Percentiles rank a stretch among this genome's conserved stretches.
phyloP scores from a whole-genome alignment of 139 green algal species.

The Edaphochlamys debaryana region DNA sequence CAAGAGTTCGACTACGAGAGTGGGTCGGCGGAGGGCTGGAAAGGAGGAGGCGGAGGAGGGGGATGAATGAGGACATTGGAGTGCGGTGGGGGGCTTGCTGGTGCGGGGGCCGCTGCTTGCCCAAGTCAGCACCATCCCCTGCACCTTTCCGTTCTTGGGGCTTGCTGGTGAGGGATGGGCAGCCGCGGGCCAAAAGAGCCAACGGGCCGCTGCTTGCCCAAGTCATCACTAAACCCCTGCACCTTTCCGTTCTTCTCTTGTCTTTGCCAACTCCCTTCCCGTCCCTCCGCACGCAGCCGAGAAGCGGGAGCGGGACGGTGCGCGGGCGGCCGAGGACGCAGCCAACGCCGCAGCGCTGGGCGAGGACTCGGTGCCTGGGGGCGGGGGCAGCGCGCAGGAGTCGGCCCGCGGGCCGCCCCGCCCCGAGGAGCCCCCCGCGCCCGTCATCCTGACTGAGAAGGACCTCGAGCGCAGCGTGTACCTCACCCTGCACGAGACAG shows the following conservation, averaged over 20 bases:
- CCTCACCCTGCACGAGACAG: slow-evolving; percentile 64
- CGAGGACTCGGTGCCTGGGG: neutral
- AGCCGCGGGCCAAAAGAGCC: too few species aligned
- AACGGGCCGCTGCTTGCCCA: too few species aligned
- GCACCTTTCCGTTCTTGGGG: too few species aligned
- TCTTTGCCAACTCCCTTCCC: too few species aligned
- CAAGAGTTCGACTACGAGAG: slow-evolving; percentile 31
- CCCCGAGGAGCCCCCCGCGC: slow-evolving; percentile 13
- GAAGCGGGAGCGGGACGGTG: neutral
- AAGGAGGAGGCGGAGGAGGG: too few species aligned
- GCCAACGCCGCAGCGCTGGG: neutral
- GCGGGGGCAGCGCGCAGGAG: neutral
- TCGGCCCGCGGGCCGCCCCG: neutral
- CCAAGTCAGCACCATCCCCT: too few species aligned
- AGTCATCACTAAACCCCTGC: too few species aligned
- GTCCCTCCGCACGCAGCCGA: slow-evolving; percentile 4
- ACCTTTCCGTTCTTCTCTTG: too few species aligned
- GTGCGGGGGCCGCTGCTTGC: too few species aligned
- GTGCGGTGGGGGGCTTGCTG: neutral
- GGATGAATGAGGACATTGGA: neutral
- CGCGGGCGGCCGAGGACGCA: slow-evolving; percentile 16
- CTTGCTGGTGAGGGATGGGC: too few species aligned
- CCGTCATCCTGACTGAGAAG: slow-evolving; percentile 39
- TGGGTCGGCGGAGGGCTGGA: neutral
- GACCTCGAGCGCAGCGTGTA: slow-evolving; percentile 56